Base-by-base conservation (phyloP, 1,139 yeast species). In the Yamadazyma oceani region DNA sequence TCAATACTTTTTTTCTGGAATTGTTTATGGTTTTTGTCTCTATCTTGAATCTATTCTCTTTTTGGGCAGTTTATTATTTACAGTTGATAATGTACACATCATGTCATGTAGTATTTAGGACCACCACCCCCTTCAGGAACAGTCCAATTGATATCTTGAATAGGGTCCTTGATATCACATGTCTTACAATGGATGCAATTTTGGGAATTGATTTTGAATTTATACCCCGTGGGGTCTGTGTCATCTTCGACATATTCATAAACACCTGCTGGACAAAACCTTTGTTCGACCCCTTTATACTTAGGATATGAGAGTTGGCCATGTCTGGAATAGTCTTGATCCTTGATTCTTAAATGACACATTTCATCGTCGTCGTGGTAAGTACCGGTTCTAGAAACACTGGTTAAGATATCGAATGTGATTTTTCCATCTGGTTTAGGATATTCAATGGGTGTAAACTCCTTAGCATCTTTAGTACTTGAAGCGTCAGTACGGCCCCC, bases 71-170 rank as follows among this genome's bases (percentile, higher is more conserved):
- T n/a, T n/a, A n/a, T n/a, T 27, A 27, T 26, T 12, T 26, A 26
- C 28, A 26, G 10, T n/a, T 26, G 19, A 16, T n/a, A n/a, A n/a
- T n/a, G n/a, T n/a, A n/a, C n/a, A n/a, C n/a, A n/a, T n/a, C 14
- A 84, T 2, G 89, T 78, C 83, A 84, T 78, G 58, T 79, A 82
- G 61, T 90, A 90, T 61, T 90, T 92, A 42, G 98, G 98, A 8
- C 98, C 98, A 57, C 85, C 97, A 27, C 97, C 97, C 44, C 98
- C 97, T 66, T 92, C 97, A 3, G 98, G 98, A 12, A 88, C 96
- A 7, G 82, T 77, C 98, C 98, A 92, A 56, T 78, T 75, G 46
- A 92, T 92, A 57, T 90, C 97, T 64, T 90, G 97, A 0, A 88
- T 73, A 8, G 98, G 98, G 12, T 85, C 94, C 64, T 92, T 92